These are phyloP conservation scores for Wickerhamiella alocasiicola DNA, from an alignment of 805 yeast species.

Conservation along the genomic window DNA sequence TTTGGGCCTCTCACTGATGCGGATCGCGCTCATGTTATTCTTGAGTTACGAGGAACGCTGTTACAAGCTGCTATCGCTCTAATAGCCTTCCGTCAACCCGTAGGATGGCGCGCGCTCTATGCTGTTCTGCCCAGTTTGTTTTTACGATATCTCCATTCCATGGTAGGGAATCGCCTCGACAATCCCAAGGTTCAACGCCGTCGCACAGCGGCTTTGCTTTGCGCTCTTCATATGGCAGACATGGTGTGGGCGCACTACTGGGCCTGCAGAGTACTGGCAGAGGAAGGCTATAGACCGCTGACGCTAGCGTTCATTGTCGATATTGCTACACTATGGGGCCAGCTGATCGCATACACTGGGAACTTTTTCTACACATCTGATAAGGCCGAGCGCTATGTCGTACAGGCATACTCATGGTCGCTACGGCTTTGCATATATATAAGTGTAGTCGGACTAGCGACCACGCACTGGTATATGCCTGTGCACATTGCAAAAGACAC, in stretches of 20 bases:
- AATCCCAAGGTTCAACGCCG: background rate
- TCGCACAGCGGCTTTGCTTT: constrained; percentile 4
- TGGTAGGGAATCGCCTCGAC: constrained; percentile 6
- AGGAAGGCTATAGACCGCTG: constrained; percentile 11
- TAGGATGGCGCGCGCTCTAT: constrained; percentile 11
- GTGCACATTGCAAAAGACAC: constrained; percentile 13
- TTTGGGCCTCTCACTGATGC: constrained; percentile 11
- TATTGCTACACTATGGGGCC: constrained; percentile 14
- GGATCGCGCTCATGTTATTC: constrained; percentile 10
- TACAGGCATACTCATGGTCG: background rate
- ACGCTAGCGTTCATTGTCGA: constrained; percentile 13
- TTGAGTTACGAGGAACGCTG: constrained; percentile 9
- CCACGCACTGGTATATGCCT: constrained; percentile 13
- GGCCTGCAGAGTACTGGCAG: constrained; percentile 5
- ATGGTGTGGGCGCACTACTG: constrained; percentile 14
- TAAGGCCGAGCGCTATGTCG: constrained; percentile 4
- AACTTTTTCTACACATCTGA: constrained; percentile 5
- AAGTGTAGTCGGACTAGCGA: constrained; percentile 9
- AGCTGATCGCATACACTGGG: constrained; percentile 10
- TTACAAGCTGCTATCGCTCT: constrained; percentile 14
- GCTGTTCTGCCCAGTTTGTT: constrained; percentile 10
- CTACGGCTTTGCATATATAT: constrained; percentile 11
- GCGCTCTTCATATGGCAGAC: constrained; percentile 10
- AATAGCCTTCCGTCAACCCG: constrained; percentile 13
- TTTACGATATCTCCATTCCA: constrained; percentile 12